These are phyloP conservation scores for Capronia americana DNA, from an alignment of 2,329 filamentous ascomycete genomes.

Conservation along the genomic window DNA sequence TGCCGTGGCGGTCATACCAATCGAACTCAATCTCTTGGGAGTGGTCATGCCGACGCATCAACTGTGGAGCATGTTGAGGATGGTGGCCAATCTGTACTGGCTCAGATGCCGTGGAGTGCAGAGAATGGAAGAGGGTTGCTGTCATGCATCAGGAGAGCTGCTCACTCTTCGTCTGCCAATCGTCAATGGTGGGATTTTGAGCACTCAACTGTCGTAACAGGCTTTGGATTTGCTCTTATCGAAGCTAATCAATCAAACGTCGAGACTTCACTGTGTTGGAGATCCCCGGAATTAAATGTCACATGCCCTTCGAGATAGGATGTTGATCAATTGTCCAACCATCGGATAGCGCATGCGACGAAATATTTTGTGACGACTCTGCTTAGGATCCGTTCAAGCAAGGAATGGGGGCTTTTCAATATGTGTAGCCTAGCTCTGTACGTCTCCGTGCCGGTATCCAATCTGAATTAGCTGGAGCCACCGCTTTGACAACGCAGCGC, in stretches of 20 bases:
- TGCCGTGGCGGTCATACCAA: background rate
- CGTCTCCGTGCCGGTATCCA: background rate
- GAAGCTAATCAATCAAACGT: background rate
- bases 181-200: background rate
- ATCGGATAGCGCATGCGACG: background rate
- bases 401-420: background rate
- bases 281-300: background rate
- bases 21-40: background rate
- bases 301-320: background rate
- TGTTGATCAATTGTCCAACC: background rate
- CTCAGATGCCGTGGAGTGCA: background rate
- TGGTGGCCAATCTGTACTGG: background rate
- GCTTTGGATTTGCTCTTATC: background rate
- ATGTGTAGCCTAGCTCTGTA: background rate
- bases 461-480: background rate
- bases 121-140: background rate
- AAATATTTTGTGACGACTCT: background rate
- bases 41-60: background rate
- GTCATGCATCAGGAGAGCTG: background rate
- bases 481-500: background rate
- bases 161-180: background rate
- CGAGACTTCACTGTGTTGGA: background rate
- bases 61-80: background rate
- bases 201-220: background rate
- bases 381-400: background rate